A percentile compares a stretch with the other conserved stretches of the same genome.
Conservation (phyloP, 257 asterid genomes). For the Buddleja alternifolia region DNA sequence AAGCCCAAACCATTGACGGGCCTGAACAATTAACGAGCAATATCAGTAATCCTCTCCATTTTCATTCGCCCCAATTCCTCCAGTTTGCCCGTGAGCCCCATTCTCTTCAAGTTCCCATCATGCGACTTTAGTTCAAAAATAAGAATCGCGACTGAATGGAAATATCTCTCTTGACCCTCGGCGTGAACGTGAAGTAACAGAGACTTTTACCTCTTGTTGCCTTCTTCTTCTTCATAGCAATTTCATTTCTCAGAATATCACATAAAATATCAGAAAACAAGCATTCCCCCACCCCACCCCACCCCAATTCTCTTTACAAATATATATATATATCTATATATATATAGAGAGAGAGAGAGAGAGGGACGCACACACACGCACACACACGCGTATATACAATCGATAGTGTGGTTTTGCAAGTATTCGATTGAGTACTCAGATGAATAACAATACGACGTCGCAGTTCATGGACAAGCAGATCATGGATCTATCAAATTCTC, state of each 20-base stretch:
- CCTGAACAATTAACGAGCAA: not conserved
- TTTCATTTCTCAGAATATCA: constrained; percentile 19
- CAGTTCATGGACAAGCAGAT: constrained; percentile 97
- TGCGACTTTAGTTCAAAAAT: constrained; percentile 31
- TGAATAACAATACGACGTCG: constrained; percentile 66
- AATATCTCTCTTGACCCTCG: not conserved
- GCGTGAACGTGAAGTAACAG: constrained; percentile 20
- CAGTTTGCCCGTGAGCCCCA: not conserved
- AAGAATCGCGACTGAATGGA: not conserved
- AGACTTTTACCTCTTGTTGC: constrained; percentile 14
- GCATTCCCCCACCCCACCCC: constrained; percentile 12
- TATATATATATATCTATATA: too few species aligned
- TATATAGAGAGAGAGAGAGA: too few species aligned
- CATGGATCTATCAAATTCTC: constrained; percentile 93
- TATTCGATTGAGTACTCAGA: constrained; percentile 41
- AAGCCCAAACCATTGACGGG: constrained; percentile 1
- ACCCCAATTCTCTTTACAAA: not conserved
- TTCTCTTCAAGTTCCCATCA: not conserved
- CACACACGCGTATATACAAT: not conserved
- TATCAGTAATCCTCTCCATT: constrained; percentile 16
- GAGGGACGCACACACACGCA: too few species aligned
- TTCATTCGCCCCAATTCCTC: constrained; percentile 16
- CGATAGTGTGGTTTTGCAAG: not conserved
- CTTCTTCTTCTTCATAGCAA: constrained; percentile 19
- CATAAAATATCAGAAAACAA: constrained; percentile 21